Evolutionary conservation across 768 basidiomycete species (phyloP).

Genomic region (Holtermannia corniformis): DNA sequence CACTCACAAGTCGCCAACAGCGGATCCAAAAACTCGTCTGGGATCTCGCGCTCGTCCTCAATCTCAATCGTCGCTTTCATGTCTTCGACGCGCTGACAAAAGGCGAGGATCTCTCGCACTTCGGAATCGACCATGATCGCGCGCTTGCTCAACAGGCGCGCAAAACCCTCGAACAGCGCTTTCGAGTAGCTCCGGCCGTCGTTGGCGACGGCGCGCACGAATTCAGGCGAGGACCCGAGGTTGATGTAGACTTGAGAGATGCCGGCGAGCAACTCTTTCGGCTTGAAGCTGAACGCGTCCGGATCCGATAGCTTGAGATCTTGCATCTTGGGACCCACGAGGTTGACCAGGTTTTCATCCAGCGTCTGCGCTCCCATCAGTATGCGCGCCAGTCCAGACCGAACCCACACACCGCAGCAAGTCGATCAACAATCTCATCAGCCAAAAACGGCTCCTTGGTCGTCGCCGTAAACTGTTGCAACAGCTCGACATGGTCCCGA

Average conservation of each 20-base stretch:
- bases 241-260: constrained; percentile 86
- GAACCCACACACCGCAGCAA: constrained; percentile 75
- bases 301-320: constrained; percentile 75
- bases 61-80: constrained; percentile 61
- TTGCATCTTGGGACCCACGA: constrained; percentile 79
- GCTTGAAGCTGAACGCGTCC: constrained; percentile 82
- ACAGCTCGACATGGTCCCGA: constrained; percentile 74
- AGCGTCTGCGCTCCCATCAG: constrained; percentile 43
- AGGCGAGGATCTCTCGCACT: constrained; percentile 56
- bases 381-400: neutral
- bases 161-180: constrained; percentile 71
- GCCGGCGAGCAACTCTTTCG: constrained; percentile 68
- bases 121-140: constrained; percentile 68
- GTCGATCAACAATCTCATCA: constrained; percentile 86
- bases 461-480: constrained; percentile 86
- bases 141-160: constrained; percentile 54
- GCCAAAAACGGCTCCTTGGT: constrained; percentile 89
- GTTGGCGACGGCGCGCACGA: constrained; percentile 76
- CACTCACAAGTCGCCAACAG: constrained; percentile 9
- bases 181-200: constrained; percentile 87
- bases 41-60: constrained; percentile 79
- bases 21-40: constrained; percentile 65
- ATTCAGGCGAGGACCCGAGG: constrained; percentile 65
- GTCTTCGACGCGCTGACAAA: constrained; percentile 76
- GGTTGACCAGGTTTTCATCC: constrained; percentile 80